Conservation (phyloP, 2,329 filamentous ascomycete genomes). For the Trichoderma asperellum region DNA sequence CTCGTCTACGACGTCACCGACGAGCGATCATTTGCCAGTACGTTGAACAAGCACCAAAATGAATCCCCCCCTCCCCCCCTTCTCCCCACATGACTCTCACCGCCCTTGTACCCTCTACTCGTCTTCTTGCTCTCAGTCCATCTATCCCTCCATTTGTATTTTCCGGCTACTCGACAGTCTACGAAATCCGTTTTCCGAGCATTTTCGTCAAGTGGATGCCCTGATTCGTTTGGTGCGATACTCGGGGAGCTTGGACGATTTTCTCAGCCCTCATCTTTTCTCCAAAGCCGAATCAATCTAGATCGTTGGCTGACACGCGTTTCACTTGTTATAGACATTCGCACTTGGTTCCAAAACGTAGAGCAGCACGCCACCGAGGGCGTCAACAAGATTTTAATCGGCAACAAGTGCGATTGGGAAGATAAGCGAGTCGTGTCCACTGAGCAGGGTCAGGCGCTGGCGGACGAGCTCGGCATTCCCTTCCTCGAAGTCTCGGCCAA, state of each 20-base stretch:
- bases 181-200: background rate
- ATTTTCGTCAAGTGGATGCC: background rate
- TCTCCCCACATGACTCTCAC: conserved; percentile 18
- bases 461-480: conserved; percentile 93
- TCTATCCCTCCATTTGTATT: background rate
- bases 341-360: conserved; percentile 99
- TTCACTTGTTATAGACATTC: conserved; percentile 71
- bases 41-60: conserved; percentile 39
- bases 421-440: conserved; percentile 95
- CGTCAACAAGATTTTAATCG: conserved; percentile 99
- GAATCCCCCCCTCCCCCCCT: background rate
- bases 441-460: conserved; percentile 89
- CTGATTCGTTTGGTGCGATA: background rate
- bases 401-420: conserved; percentile 99
- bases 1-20: conserved; percentile 99
- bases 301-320: conserved; percentile 13
- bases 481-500: conserved; percentile 99
- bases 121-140: background rate
- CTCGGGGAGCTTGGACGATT: background rate
- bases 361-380: conserved; percentile 98
- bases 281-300: background rate
- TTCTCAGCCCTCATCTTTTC: background rate
- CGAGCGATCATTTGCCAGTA: conserved; percentile 93
- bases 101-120: background rate
- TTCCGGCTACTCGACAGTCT: background rate